Percentiles rank a stretch among this genome's conserved stretches.
phyloP scores from a whole-genome alignment of 2,329 filamentous ascomycete genomes.

The Penicillium brevicompactum region DNA sequence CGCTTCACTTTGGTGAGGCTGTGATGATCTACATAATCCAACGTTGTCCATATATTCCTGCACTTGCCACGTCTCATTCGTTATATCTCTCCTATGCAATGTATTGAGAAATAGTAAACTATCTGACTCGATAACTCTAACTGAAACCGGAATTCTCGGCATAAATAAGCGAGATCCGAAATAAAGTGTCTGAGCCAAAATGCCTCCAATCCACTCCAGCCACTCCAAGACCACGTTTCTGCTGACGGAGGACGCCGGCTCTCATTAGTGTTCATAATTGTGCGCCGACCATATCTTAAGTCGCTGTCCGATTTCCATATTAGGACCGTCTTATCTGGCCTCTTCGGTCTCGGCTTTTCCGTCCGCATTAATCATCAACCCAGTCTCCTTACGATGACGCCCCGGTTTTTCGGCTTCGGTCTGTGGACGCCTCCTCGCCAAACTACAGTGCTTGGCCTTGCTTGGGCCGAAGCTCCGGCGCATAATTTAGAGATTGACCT shows the following conservation, averaged over 20 bases:
- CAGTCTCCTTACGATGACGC: not conserved
- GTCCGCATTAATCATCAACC: not conserved
- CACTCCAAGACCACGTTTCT: constrained; percentile 1
- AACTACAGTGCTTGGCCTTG: constrained; percentile 29
- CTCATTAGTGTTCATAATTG: not conserved
- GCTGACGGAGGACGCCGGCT: not conserved
- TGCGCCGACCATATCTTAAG: not conserved
- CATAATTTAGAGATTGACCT: constrained; percentile 8
- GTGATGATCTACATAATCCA: not conserved
- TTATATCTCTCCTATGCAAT: not conserved
- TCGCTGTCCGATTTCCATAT: not conserved
- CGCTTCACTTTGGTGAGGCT: not conserved
- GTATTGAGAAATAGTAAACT: not conserved
- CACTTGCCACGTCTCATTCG: not conserved
- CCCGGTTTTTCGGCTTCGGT: constrained; percentile 17
- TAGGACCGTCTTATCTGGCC: not conserved
- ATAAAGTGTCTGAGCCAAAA: not conserved
- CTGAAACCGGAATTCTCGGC: constrained; percentile 5
- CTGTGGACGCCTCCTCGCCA: constrained; percentile 18
- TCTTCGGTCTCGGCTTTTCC: not conserved
- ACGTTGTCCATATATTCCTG: not conserved
- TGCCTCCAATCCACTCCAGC: not conserved
- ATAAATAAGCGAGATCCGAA: constrained; percentile 1
- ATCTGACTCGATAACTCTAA: not conserved
- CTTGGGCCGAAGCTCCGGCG: constrained; percentile 20